Evolutionary conservation across 805 yeast species (phyloP).

Genomic region (Pichia rugopelliculosa): DNA sequence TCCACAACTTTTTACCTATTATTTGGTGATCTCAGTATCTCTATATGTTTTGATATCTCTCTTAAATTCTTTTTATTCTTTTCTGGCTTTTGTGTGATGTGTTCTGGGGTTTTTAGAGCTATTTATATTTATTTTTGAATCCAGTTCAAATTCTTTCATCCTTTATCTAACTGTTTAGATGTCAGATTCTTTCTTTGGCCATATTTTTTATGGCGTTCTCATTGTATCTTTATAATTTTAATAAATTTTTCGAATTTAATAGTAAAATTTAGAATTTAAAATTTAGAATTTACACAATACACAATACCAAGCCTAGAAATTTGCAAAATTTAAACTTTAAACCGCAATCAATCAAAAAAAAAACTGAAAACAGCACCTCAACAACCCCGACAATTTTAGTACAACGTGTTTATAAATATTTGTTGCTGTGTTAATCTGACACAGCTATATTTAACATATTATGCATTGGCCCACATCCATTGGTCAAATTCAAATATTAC

Average conservation of each 20-base stretch:
- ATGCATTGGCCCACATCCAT: constrained; percentile 31
- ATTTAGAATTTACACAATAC: not conserved
- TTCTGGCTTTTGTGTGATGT: constrained; percentile 2
- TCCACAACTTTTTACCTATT: not conserved
- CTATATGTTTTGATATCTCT: not conserved
- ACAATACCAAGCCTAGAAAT: too few species aligned
- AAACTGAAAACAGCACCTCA: too few species aligned
- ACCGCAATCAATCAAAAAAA: not conserved
- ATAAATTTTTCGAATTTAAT: not conserved
- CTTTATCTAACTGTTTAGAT: not conserved
- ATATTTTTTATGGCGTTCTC: not conserved
- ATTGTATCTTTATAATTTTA: constrained; percentile 10
- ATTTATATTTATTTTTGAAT: constrained; percentile 1
- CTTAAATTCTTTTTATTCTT: not conserved
- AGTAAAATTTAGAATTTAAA: not conserved
- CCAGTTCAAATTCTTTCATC: constrained; percentile 4
- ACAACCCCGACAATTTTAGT: too few species aligned
- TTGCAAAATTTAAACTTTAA: too few species aligned
- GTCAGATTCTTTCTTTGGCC: not conserved
- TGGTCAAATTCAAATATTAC: constrained; percentile 18
- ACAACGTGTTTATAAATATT: too few species aligned
- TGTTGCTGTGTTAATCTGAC: too few species aligned
- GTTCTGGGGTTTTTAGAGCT: constrained; percentile 4
- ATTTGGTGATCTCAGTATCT: not conserved
- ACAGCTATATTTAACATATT: not conserved